Percentiles rank a stretch among this genome's conserved stretches.
These are phyloP conservation scores for Termitomyces bulborhizus DNA, from an alignment of 768 basidiomycete species.

Conservation along the genomic window DNA sequence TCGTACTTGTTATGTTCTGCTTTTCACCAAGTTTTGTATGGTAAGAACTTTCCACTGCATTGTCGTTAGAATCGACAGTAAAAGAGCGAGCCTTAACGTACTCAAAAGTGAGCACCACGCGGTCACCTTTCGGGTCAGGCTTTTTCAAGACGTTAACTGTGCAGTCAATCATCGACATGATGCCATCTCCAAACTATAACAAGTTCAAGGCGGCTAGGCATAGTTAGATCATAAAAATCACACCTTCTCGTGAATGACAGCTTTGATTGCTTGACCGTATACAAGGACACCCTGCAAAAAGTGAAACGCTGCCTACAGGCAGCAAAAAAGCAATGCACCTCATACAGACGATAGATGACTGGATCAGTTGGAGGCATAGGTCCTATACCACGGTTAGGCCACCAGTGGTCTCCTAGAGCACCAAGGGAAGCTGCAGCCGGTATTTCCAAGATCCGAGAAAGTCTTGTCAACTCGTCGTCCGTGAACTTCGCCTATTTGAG, in stretches of 20 bases:
- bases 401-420: constrained; percentile 62
- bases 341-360: constrained; percentile 75
- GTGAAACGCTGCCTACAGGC: background rate
- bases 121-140: constrained; percentile 72
- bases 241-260: constrained; percentile 75
- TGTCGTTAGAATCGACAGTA: constrained; percentile 3
- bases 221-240: background rate
- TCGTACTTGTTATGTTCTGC: background rate
- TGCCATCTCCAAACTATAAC: constrained; percentile 73
- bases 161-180: constrained; percentile 89
- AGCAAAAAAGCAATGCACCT: constrained; percentile 37
- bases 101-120: constrained; percentile 77
- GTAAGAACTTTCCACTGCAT: constrained; percentile 69
- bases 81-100: constrained; percentile 28
- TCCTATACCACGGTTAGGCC: constrained; percentile 66
- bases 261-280: constrained; percentile 78
- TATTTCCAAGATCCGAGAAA: constrained; percentile 47
- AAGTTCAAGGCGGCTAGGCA: background rate
- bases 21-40: constrained; percentile 62
- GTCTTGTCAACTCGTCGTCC: constrained; percentile 48
- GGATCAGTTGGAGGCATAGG: constrained; percentile 74
- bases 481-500: constrained; percentile 58
- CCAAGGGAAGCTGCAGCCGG: constrained; percentile 28
- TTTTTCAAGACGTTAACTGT: constrained; percentile 63
- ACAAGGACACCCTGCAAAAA: constrained; percentile 55